Evolutionary conservation across 2,329 filamentous ascomycete genomes (phyloP).

Genomic region (Tolypocladium pustulatum): DNA sequence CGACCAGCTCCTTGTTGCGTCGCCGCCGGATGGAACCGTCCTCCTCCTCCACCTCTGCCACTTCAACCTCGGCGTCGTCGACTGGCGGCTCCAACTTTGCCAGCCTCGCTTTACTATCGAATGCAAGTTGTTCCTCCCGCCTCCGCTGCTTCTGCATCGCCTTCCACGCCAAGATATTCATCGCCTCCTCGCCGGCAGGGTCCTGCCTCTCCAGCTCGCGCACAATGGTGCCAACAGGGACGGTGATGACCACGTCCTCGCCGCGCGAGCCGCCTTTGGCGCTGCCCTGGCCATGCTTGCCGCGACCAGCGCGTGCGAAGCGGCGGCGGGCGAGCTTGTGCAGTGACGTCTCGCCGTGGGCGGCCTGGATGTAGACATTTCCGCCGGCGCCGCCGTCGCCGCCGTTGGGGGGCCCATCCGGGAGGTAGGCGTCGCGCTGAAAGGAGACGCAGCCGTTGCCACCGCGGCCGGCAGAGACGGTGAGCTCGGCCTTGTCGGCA

Average conservation of each 20-base stretch:
- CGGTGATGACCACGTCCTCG: constrained; percentile 77
- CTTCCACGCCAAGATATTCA: constrained; percentile 21
- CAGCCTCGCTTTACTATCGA: constrained; percentile 17
- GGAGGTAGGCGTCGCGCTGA: constrained; percentile 78
- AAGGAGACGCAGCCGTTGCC: constrained; percentile 94
- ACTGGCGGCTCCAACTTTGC: constrained; percentile 2
- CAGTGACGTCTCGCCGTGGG: constrained; percentile 81
- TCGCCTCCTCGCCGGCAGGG: constrained; percentile 57
- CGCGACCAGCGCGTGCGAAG: constrained; percentile 62
- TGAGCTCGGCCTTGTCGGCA: constrained; percentile 73
- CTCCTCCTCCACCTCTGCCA: constrained; percentile 5
- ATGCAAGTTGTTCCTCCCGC: constrained; percentile 20
- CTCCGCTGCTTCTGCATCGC: constrained; percentile 21
- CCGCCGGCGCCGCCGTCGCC: constrained; percentile 90
- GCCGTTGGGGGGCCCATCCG: constrained; percentile 84
- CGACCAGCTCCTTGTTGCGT: neutral
- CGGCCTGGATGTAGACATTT: constrained; percentile 87
- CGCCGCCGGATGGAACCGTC: constrained; percentile 4
- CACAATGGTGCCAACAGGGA: constrained; percentile 87
- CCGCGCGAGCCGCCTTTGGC: constrained; percentile 66
- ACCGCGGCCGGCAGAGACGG: constrained; percentile 67
- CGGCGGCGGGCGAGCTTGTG: constrained; percentile 79
- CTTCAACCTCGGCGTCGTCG: constrained; percentile 1
- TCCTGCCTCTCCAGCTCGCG: constrained; percentile 72
- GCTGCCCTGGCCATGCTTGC: constrained; percentile 70